phyloP scores from a whole-genome alignment of 352 stramenopile genomes.

The Pythium volutum region DNA sequence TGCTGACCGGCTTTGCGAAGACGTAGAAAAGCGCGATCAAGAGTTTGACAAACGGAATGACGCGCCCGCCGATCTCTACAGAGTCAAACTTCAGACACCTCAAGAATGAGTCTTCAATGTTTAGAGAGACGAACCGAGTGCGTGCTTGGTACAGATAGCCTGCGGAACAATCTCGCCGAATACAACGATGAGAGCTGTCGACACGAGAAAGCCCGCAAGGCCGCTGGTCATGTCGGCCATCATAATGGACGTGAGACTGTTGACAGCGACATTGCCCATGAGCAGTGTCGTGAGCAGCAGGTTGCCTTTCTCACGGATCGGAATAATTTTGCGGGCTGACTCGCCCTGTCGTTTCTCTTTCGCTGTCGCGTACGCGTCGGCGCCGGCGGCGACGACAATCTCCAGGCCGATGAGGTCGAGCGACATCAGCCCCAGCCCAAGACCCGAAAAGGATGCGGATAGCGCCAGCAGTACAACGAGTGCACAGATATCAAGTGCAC shows the following conservation, averaged over 20 bases:
- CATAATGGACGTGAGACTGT: conserved; percentile 95
- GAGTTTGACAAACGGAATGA: conserved; percentile 91
- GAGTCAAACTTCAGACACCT: neutral
- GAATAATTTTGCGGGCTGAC: conserved; percentile 75
- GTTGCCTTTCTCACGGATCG: conserved; percentile 94
- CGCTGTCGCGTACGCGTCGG: conserved; percentile 72
- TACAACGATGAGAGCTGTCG: conserved; percentile 92
- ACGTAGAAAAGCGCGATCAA: conserved; percentile 93
- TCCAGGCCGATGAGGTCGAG: conserved; percentile 97
- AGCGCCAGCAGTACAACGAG: conserved; percentile 71
- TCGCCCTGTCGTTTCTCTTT: conserved; percentile 59
- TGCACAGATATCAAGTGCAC: conserved; percentile 42
- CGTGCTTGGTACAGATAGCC: conserved; percentile 87
- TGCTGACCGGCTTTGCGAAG: conserved; percentile 93
- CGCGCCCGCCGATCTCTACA: conserved; percentile 61
- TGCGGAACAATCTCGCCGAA: conserved; percentile 92
- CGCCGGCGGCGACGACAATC: conserved; percentile 93
- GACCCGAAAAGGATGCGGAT: conserved; percentile 91
- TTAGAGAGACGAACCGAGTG: conserved; percentile 63
- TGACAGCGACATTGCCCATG: conserved; percentile 95
- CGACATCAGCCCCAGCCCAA: conserved; percentile 96
- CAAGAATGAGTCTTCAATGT: neutral
- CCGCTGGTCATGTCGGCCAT: conserved; percentile 84
- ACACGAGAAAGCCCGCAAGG: conserved; percentile 88
- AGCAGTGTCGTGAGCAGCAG: conserved; percentile 95